A percentile compares a stretch with the other conserved stretches of the same genome.
Conservation (phyloP, 805 yeast genomes). For the Wickerhamomyces sydowiorum region DNA sequence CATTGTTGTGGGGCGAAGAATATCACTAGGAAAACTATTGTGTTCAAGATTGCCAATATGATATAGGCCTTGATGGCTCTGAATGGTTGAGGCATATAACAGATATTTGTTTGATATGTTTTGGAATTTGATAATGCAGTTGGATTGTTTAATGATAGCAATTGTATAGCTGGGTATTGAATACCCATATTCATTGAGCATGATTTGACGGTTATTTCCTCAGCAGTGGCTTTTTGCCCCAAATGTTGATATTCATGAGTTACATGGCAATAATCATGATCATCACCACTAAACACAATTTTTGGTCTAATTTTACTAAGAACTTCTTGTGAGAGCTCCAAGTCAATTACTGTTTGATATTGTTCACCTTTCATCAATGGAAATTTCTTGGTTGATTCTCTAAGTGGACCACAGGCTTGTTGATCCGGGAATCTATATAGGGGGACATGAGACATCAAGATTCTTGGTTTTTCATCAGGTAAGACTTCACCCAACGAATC, state of each 20-base stretch:
- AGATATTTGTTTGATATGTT: slow-evolving; percentile 41
- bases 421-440: slow-evolving; percentile 59
- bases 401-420: slow-evolving; percentile 65
- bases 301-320: slow-evolving; percentile 58
- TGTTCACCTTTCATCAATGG: slow-evolving; percentile 75
- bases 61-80: slow-evolving; percentile 33
- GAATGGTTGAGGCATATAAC: slow-evolving; percentile 54
- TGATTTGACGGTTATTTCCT: slow-evolving; percentile 85
- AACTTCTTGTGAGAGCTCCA: slow-evolving; percentile 51
- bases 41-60: slow-evolving; percentile 16
- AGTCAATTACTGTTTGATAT: slow-evolving; percentile 83
- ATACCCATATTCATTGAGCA: slow-evolving; percentile 94
- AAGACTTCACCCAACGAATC: slow-evolving; percentile 25
- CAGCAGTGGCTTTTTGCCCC: slow-evolving; percentile 28
- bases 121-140: slow-evolving; percentile 10
- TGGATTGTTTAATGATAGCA: slow-evolving; percentile 61
- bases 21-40: slow-evolving; percentile 15
- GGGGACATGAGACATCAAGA: slow-evolving; percentile 85
- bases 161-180: slow-evolving; percentile 76
- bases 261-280: slow-evolving; percentile 90
- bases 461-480: slow-evolving; percentile 43
- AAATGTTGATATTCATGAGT: slow-evolving; percentile 38
- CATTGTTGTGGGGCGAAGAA: slow-evolving; percentile 25
- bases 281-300: slow-evolving; percentile 85
- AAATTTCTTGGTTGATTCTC: slow-evolving; percentile 65